Conservation (phyloP, 2,329 filamentous ascomycete species). For the Sclerotinia borealis region DNA sequence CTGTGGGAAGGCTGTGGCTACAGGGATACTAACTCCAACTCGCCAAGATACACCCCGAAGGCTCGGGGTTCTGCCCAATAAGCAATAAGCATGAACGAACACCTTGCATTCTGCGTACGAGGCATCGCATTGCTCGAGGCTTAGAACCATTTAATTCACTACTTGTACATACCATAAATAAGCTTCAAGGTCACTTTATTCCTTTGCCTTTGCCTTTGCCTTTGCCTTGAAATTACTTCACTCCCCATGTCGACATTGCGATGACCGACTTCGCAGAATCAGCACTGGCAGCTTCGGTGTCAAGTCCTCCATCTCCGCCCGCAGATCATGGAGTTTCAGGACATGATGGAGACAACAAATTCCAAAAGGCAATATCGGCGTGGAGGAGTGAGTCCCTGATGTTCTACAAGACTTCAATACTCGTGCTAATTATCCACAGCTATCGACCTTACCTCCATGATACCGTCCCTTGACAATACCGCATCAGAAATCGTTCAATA, state of each 20-base stretch:
- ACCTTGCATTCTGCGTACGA: constrained; percentile 2
- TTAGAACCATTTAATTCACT: not conserved
- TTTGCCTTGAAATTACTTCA: not conserved
- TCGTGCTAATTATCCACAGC: constrained; percentile 43
- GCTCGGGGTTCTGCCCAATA: not conserved
- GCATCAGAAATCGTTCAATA: constrained; percentile 93
- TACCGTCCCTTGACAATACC: constrained; percentile 81
- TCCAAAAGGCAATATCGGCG: constrained; percentile 89
- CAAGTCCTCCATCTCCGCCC: constrained; percentile 9
- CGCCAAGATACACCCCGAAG: not conserved
- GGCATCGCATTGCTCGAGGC: not conserved
- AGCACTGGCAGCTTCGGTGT: constrained; percentile 19
- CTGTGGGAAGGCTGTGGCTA: constrained; percentile 12
- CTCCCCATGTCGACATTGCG: constrained; percentile 2
- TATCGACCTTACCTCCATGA: constrained; percentile 78
- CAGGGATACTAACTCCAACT: constrained; percentile 6
- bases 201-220: not conserved
- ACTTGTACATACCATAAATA: not conserved
- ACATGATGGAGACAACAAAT: constrained; percentile 72
- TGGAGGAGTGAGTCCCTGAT: constrained; percentile 70
- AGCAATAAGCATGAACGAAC: constrained; percentile 8
- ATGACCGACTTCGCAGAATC: constrained; percentile 31
- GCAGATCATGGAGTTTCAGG: constrained; percentile 18
- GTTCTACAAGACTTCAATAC: constrained; percentile 6
- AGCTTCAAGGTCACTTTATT: not conserved